Base-by-base conservation (phyloP, 768 basidiomycete genomes). In the Suillus luteus region DNA sequence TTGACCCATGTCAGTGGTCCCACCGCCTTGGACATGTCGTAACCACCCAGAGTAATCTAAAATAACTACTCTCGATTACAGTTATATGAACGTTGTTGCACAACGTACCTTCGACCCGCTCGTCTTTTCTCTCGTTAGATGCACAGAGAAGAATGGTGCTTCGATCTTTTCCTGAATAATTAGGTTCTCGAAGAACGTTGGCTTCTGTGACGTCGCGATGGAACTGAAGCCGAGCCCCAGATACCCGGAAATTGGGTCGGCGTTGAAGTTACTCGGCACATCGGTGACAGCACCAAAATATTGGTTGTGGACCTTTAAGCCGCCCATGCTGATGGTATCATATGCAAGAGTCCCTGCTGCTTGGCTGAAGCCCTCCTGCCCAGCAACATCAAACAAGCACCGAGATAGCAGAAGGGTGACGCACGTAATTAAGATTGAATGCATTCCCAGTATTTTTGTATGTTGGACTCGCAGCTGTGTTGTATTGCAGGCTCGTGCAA, bases 141-240 rank as follows among this genome's bases (percentile, higher is more conserved):
- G 82, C n/a, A 90, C 80, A 15, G 84, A 83, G 70, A 91, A 91
- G 5, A 85, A 68, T 14, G 84, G 82, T 0, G 78, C 73, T 5
- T 73, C 69, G 33, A 89, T 62, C 65, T 76, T 75, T 54, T 74
- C 73, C 66, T 73, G 66, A 15, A 70, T 66, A 19, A 90, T 80
- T 44, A 90, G 71, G 66, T 84, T 88, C 72, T 91, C 90, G 65
- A 89, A 86, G 67, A 89, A 84, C 0, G 89, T 89, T 9, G 82
- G 79, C 59, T 79, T 65, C 14, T 68, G 70, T 0, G 78, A 80
- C 54, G 68, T 73, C 12, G 87, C 73, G 61, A 90, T 87, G 48
- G 81, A 75, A 41, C 84, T 75, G 67, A 90, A 91, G 12, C 85
- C 88, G 69, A 90, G 73, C 31, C 88, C 89, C 8, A 87, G 70